A percentile compares a stretch with the other conserved stretches of the same genome.
These are phyloP conservation scores for Colletotrichum sojae DNA, from an alignment of 2,329 filamentous ascomycete genomes.

Conservation along the genomic window DNA sequence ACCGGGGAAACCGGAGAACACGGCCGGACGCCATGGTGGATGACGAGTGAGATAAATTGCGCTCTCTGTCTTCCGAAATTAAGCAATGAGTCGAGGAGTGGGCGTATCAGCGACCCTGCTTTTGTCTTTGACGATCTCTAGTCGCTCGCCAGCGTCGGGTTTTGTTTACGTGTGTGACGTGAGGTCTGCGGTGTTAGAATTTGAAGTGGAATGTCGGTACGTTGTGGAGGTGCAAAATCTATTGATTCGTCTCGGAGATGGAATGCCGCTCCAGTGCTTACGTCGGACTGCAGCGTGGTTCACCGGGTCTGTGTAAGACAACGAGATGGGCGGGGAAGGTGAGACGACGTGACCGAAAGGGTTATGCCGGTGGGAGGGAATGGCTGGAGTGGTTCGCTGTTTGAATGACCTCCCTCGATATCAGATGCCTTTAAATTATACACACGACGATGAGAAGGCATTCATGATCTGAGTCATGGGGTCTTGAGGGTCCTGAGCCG, in stretches of 20 bases:
- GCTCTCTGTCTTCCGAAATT: slow-evolving; percentile 19
- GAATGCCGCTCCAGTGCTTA: too few relatives aligned
- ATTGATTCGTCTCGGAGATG: too few relatives aligned
- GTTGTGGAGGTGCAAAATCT: not conserved
- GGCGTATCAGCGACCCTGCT: not conserved
- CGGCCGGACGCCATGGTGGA: slow-evolving; percentile 32
- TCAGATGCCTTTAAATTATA: slow-evolving; percentile 18
- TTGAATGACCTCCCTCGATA: not conserved
- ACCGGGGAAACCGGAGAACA: slow-evolving; percentile 72
- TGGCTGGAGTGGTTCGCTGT: not conserved
- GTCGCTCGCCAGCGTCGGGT: not conserved
- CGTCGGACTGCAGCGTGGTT: too few relatives aligned
- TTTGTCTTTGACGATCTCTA: not conserved
- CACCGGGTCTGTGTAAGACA: not conserved
- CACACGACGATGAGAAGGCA: slow-evolving; percentile 6
- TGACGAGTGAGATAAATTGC: slow-evolving; percentile 18
- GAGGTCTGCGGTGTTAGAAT: slow-evolving; percentile 1
- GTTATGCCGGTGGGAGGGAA: too few relatives aligned
- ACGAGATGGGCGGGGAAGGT: slow-evolving; percentile 4
- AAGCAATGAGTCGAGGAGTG: slow-evolving; percentile 16
- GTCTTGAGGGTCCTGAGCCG: slow-evolving; percentile 14
- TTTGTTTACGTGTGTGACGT: not conserved
- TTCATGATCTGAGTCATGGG: slow-evolving; percentile 24
- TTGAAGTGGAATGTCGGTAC: not conserved
- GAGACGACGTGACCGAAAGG: too few relatives aligned